Evolutionary conservation across 2,329 filamentous ascomycete genomes (phyloP).

Genomic region (Sporothrix humicola): DNA sequence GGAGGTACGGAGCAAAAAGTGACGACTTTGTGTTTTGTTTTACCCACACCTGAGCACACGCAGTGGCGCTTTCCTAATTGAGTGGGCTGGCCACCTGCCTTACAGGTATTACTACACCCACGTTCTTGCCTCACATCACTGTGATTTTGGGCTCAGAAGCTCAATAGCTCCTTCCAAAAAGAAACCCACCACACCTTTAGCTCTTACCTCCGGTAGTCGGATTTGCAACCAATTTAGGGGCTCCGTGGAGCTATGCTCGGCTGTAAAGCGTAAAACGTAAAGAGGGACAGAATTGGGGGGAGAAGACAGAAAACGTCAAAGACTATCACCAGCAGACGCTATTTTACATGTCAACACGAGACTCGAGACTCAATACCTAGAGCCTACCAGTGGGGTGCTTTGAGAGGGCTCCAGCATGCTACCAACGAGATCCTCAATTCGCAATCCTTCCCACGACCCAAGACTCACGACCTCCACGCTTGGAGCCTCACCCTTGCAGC

Average conservation of each 20-base stretch:
- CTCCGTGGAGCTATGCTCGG: conserved; percentile 16
- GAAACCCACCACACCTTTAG: neutral
- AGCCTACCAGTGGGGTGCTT: neutral
- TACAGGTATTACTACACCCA: neutral
- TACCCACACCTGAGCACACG: neutral
- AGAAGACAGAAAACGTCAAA: neutral
- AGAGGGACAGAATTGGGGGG: neutral
- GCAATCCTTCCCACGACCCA: neutral
- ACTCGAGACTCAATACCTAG: neutral
- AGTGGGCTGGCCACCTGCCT: neutral
- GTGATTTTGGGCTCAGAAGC: neutral
- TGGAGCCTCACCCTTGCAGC: neutral
- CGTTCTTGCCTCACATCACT: neutral
- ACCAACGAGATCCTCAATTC: neutral
- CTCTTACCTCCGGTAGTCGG: conserved; percentile 26
- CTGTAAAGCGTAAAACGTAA: neutral
- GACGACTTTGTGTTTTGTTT: neutral
- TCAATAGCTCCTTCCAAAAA: conserved; percentile 1
- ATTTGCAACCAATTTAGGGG: conserved; percentile 8
- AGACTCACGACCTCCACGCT: neutral
- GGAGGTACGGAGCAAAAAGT: neutral
- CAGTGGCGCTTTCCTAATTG: conserved; percentile 17
- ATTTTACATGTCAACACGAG: conserved; percentile 6
- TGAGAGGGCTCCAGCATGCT: neutral
- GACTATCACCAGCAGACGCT: neutral